Percentiles rank a stretch among this genome's conserved stretches.
These are phyloP conservation scores for Rhodosporidiobolus sp. DNA, from an alignment of 768 basidiomycete species.

Conservation along the genomic window DNA sequence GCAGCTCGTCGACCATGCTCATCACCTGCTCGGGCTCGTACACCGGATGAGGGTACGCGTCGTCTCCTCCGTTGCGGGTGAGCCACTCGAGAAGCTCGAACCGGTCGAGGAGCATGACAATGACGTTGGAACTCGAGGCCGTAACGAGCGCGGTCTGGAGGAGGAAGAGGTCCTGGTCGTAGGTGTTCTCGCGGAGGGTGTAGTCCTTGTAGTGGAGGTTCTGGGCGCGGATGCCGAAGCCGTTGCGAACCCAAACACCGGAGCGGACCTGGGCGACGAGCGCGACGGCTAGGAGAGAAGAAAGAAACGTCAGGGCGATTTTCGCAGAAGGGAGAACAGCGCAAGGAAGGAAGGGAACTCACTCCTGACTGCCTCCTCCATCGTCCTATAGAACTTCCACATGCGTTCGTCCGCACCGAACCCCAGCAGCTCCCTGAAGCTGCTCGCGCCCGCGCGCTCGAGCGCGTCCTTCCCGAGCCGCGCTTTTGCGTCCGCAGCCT, in stretches of 20 bases:
- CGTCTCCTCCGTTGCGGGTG: slow-evolving; percentile 48
- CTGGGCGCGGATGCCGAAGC: slow-evolving; percentile 90
- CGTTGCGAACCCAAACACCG: slow-evolving; percentile 96
- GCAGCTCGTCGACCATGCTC: slow-evolving; percentile 85
- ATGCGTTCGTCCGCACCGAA: slow-evolving; percentile 12
- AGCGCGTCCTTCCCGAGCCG: neutral
- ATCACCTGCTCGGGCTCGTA: slow-evolving; percentile 71
- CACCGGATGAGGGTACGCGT: slow-evolving; percentile 48
- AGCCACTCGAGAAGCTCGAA: slow-evolving; percentile 81
- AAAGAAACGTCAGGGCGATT: no score
- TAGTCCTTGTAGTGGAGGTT: slow-evolving; percentile 93
- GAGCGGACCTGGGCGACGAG: slow-evolving; percentile 94
- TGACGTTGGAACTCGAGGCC: slow-evolving; percentile 73
- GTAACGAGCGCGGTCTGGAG: slow-evolving; percentile 79
- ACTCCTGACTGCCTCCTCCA: slow-evolving; percentile 90
- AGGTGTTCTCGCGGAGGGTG: slow-evolving; percentile 89
- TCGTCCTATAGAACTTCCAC: slow-evolving; percentile 33
- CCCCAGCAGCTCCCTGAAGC: slow-evolving; percentile 59
- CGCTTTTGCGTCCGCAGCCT: neutral
- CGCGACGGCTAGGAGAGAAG: slow-evolving; percentile 52
- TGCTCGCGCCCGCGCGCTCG: neutral
- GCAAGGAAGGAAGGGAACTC: slow-evolving; percentile 41
- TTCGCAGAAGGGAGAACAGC: no score
- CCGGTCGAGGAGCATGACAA: slow-evolving; percentile 83
- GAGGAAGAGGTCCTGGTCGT: slow-evolving; percentile 90